These are phyloP conservation scores for Marsdenia floribunda DNA, from an alignment of 257 asterid genomes.

Conservation along the genomic window DNA sequence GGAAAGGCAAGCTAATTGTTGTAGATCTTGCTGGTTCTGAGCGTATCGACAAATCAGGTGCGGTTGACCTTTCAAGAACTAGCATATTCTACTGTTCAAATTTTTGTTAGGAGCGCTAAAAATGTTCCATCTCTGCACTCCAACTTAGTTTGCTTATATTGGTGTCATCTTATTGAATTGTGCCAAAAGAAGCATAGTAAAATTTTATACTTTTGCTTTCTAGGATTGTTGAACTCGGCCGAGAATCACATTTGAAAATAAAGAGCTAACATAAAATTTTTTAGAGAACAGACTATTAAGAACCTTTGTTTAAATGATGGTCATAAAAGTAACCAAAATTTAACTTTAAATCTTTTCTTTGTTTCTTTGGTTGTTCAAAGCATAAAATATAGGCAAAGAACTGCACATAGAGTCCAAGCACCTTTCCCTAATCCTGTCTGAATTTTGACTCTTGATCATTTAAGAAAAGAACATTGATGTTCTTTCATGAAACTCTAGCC, in stretches of 20 bases:
- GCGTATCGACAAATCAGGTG: slow-evolving; percentile 95
- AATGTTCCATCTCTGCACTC: not conserved
- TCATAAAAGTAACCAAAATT: not conserved
- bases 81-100: not conserved
- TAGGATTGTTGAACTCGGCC: not conserved
- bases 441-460: not conserved
- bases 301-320: not conserved
- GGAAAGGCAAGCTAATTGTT: slow-evolving; percentile 87
- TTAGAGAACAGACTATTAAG: not conserved
- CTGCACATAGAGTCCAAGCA: not conserved
- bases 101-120: not conserved
- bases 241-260: not conserved
- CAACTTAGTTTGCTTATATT: not conserved
- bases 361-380: not conserved
- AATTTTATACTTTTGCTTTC: not conserved
- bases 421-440: not conserved
- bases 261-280: not conserved
- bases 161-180: not conserved
- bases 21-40: slow-evolving; percentile 99
- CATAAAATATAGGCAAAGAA: not conserved
- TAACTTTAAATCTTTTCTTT: not conserved
- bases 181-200: not conserved
- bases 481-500: not conserved
- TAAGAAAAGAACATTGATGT: not conserved
- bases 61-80: slow-evolving; percentile 15